Evolutionary conservation across 257 asterid species (phyloP).

Genomic region (Leptodermis oblonga): DNA sequence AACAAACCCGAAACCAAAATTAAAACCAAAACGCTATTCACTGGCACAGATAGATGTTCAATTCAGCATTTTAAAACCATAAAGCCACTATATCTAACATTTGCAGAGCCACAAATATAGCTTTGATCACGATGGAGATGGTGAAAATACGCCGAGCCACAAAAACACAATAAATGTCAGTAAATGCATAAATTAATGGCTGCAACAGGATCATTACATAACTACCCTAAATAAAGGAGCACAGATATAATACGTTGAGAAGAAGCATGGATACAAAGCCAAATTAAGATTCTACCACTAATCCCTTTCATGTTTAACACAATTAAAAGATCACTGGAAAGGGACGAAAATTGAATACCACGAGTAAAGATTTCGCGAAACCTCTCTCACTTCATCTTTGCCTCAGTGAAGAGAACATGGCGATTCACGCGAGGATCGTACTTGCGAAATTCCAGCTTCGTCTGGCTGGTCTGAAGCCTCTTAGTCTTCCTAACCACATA

Average conservation of each 20-base stretch:
- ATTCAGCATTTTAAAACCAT: too few relatives aligned
- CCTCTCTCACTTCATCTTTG: constrained; percentile 54
- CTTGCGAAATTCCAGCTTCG: constrained; percentile 61
- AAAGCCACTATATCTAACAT: too few relatives aligned
- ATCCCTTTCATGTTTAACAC: neutral
- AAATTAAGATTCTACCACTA: neutral
- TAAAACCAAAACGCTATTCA: too few relatives aligned
- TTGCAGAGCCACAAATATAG: too few relatives aligned
- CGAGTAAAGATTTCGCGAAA: neutral
- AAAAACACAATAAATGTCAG: too few relatives aligned
- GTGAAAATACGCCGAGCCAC: too few relatives aligned
- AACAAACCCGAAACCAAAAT: too few relatives aligned
- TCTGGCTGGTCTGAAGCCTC: constrained; percentile 40
- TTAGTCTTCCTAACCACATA: constrained; percentile 59
- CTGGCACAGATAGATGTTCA: too few relatives aligned
- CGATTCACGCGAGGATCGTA: constrained; percentile 67
- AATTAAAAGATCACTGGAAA: neutral
- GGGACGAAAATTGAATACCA: neutral
- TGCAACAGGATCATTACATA: neutral
- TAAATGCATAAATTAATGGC: neutral
- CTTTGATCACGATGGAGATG: too few relatives aligned
- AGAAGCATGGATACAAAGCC: neutral
- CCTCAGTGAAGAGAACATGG: constrained; percentile 64
- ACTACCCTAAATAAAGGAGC: neutral
- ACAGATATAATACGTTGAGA: neutral